Base-by-base conservation (phyloP, 805 yeast genomes). In the Candida koratica region DNA sequence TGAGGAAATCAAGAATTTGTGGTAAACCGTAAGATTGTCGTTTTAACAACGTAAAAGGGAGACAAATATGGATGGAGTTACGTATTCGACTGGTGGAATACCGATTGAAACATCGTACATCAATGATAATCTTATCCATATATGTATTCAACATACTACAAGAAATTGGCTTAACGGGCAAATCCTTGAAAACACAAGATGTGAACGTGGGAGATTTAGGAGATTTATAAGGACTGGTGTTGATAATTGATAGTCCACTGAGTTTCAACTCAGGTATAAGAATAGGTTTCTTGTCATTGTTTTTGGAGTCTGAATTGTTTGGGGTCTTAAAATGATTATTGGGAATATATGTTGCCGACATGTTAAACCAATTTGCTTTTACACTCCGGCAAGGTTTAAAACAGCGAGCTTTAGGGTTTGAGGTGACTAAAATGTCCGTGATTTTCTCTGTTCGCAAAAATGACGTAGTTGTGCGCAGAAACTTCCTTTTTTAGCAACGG, bases 11-110 rank as follows among this genome's bases (percentile, higher is more conserved):
- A 17, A 68, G 38, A 15, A 68, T 55, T 19, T 59, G 60, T 5
- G 43, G 39, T 20, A 69, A 42, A 34, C 50, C 56, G 35, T 59
- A 62, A 19, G 64, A 55, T 26, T 50, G 53, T 33, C 75, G 44
- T 42, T 67, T 67, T 20, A 69, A 45, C 17, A 69, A 53, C 1
- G 75, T 69, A 3, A 72, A 58, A 8, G 75, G 75, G 10, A 69
- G 49, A 42, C 73, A 68, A 12, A 67, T 48, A 42, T 67, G 66
- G 40, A 61, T 43, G 14, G 74, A 48, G 17, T 50, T 41, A 10
- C 38, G 42, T 11, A 69, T 37, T 36, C 63, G 59, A 18, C 60
- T 47, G 6, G 45, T 39, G 14, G 58, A 48, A 46, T 53, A 69
- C 17, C 49, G 35, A 39, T 65, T 65, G 48, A 53, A 68, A 4